phyloP scores from a whole-genome alignment of 306 rosid genomes.

The Calophaca sinica region DNA sequence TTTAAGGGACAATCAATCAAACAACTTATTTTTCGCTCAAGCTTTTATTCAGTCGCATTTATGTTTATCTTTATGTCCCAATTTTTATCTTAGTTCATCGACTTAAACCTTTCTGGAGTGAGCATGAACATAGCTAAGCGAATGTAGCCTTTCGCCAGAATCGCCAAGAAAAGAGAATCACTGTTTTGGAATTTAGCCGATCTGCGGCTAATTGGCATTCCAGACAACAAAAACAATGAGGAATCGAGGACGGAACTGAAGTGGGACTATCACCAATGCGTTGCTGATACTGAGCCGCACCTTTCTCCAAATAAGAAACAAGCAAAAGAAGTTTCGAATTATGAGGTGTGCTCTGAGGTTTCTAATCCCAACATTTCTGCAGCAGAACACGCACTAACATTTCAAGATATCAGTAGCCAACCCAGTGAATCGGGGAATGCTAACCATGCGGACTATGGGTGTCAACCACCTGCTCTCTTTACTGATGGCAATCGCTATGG shows the following conservation, averaged over 20 bases:
- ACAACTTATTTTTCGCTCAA: no score
- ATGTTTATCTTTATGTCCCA: no score
- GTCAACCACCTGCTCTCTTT: constrained; percentile 41
- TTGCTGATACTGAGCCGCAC: constrained; percentile 55
- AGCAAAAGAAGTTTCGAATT: constrained; percentile 77
- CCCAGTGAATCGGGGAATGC: constrained; percentile 53
- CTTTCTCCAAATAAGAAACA: constrained; percentile 70
- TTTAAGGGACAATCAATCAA: no score
- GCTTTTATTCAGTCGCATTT: no score
- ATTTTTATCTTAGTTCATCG: no score
- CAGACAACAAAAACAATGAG: constrained; percentile 52
- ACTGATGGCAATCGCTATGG: constrained; percentile 39
- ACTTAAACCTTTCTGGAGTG: no score
- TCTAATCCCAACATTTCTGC: constrained; percentile 72
- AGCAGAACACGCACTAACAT: constrained; percentile 60
- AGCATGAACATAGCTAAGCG: no score
- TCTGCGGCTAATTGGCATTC: no score
- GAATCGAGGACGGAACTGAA: constrained; percentile 63
- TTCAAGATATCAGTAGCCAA: constrained; percentile 86
- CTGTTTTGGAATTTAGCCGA: no score
- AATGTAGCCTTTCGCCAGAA: no score
- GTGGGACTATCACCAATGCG: constrained; percentile 63
- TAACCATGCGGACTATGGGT: constrained; percentile 56
- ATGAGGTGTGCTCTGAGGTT: constrained; percentile 90
- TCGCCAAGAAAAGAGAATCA: no score